Evolutionary conservation across 163 green algal genomes (phyloP), one percentile per base, ranked within the genome.

Genomic region (Scenedesmus sp.): DNA sequence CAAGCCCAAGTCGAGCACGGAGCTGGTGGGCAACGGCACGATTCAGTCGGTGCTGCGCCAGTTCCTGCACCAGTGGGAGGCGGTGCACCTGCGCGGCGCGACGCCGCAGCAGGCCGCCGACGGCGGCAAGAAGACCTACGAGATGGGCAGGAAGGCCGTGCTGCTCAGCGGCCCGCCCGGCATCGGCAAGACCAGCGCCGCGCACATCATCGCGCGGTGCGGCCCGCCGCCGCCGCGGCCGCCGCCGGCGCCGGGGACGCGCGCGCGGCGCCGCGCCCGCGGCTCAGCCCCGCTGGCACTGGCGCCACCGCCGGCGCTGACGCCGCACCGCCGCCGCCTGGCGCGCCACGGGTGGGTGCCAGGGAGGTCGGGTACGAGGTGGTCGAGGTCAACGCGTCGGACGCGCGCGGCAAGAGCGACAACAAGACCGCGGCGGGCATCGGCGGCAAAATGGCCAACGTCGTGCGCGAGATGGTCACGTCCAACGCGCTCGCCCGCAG

Each of bases 101-200:
- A n/a, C 20, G 20, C 73, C 73, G 9, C 26, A 84, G 29, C 26
- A 73, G 48, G 34, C 54, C 11, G 14, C 67, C 13, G 26, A 60
- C 29, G 33, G 83, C 56, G 67, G 83, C 70, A 84, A 87, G 60
- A 66, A 58, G 47, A 92, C 91, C 84, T n/a, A n/a, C n/a, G 93
- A 96, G 71, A 72, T 95, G 82, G 84, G 57, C 74, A 97, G 97
- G 87, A 98, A 98, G 88, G 95, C 95, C 2, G 89, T 97, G 67
- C 88, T 99, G 80, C 83, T 99, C 0, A 93, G 79, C 29, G 96
- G 94, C 4, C 87, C 93, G n/a, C 96, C 96, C 1, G 96, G 96
- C 60, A 95, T 98, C n/a, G 96, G 96, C 81, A 99, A 99, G 86
- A 98, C 95, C 47, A 96, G 88, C 60, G 85, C 93, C 1, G 96